Evolutionary conservation across 257 asterid species (phyloP).

Genomic region (Penstemon eatonii): DNA sequence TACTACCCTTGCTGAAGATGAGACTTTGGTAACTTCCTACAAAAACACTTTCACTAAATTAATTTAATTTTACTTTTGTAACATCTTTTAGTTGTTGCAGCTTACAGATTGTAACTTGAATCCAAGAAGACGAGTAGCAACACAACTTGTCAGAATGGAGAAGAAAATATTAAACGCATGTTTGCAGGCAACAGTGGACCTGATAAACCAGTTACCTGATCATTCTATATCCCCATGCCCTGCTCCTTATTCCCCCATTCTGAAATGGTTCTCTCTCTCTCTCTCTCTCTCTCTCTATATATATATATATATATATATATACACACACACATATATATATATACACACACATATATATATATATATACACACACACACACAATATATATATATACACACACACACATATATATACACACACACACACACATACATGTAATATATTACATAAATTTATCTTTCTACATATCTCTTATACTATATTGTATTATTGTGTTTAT

Average conservation of each 20-base stretch:
- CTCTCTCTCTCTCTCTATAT: slow-evolving; percentile 2
- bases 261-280: slow-evolving; percentile 53
- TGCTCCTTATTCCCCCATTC: slow-evolving; percentile 77
- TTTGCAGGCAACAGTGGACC: slow-evolving; percentile 65
- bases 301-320: background rate
- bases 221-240: slow-evolving; percentile 86
- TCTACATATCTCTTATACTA: background rate
- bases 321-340: background rate
- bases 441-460: background rate
- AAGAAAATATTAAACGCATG: slow-evolving; percentile 82
- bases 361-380: no score
- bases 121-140: slow-evolving; percentile 84
- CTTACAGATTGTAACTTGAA: slow-evolving; percentile 66
- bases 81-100: slow-evolving; percentile 41
- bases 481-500: slow-evolving; percentile 2
- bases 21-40: slow-evolving; percentile 56
- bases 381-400: background rate
- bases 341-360: background rate
- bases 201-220: slow-evolving; percentile 85
- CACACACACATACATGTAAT: no score
- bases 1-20: slow-evolving; percentile 82
- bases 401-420: background rate
- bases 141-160: slow-evolving; percentile 83
- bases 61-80: background rate
- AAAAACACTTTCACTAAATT: slow-evolving; percentile 17